Evolutionary conservation across 2,329 filamentous ascomycete species (phyloP).

Genomic region (Curvularia spicifera): DNA sequence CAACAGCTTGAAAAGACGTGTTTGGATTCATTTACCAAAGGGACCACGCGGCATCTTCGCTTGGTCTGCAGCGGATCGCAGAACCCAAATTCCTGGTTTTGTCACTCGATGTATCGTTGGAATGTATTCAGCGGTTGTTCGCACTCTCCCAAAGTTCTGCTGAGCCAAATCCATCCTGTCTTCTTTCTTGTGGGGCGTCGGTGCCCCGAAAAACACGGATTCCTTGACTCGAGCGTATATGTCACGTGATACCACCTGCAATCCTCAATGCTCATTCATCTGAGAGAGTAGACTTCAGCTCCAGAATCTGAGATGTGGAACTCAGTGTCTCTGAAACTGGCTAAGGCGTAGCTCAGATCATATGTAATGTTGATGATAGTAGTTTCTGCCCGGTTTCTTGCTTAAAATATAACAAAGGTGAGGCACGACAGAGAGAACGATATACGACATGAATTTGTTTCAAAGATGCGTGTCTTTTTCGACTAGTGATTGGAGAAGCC

Average conservation of each 20-base stretch:
- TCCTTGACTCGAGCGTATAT: background rate
- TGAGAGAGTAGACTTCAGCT: background rate
- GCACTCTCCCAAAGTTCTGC: background rate
- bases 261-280: background rate
- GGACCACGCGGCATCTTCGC: background rate
- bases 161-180: background rate
- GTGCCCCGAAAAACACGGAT: background rate
- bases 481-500: conserved; percentile 35
- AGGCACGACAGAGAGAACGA: background rate
- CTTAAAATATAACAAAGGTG: background rate
- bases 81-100: background rate
- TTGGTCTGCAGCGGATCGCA: background rate
- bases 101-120: background rate
- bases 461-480: conserved; percentile 16
- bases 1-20: background rate
- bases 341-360: background rate
- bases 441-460: background rate
- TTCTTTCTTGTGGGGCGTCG: background rate
- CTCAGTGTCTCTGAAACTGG: background rate
- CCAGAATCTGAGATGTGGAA: background rate
- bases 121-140: background rate
- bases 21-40: background rate
- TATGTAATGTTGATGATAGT: background rate
- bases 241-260: background rate
- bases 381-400: background rate